Evolutionary conservation across 768 basidiomycete species (phyloP).

Genomic region (Postia placenta): DNA sequence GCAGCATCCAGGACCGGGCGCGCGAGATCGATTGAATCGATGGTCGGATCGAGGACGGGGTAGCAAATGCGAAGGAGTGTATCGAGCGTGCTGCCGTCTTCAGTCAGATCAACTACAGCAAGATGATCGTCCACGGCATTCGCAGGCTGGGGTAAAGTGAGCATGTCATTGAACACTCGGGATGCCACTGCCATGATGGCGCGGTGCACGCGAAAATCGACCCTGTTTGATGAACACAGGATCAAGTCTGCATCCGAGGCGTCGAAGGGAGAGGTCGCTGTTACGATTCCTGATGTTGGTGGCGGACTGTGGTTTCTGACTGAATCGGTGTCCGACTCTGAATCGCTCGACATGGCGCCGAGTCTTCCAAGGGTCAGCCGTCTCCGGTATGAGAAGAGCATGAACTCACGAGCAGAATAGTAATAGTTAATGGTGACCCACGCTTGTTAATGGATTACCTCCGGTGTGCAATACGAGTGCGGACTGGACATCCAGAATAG

Average conservation of each 20-base stretch:
- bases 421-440: neutral
- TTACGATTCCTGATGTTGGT: too few relatives aligned
- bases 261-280: neutral
- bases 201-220: neutral
- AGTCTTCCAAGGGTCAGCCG: too few relatives aligned
- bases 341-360: too few relatives aligned
- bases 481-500: neutral
- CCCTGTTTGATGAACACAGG: neutral
- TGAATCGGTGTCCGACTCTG: too few relatives aligned
- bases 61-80: slow-evolving; percentile 8
- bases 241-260: neutral
- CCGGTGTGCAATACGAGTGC: neutral
- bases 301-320: too few relatives aligned
- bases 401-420: neutral
- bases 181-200: neutral
- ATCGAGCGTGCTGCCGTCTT: slow-evolving; percentile 8
- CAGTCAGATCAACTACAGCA: neutral
- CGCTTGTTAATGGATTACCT: neutral
- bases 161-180: neutral
- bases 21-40: neutral
- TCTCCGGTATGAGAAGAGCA: too few relatives aligned
- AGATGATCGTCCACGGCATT: neutral
- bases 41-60: slow-evolving; percentile 4
- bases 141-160: neutral
- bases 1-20: slow-evolving; percentile 4